phyloP scores from a whole-genome alignment of 2,329 filamentous ascomycete genomes.

The Ophiostoma montium region DNA sequence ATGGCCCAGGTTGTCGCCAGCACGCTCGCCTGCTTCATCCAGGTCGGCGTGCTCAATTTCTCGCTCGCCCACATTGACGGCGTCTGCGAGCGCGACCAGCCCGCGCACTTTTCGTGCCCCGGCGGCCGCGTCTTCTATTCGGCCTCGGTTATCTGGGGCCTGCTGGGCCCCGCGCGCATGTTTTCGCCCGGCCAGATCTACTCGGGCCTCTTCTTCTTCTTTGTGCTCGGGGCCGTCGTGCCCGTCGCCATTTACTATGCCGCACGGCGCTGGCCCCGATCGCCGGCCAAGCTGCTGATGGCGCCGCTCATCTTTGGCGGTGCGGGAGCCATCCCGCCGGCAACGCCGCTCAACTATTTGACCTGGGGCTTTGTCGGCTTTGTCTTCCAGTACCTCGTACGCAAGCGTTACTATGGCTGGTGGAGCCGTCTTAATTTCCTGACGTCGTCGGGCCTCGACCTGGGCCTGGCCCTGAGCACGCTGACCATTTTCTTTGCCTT shows the following conservation, averaged over 20 bases:
- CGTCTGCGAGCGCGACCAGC: conserved; percentile 45
- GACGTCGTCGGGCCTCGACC: conserved; percentile 54
- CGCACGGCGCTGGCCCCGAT: conserved; percentile 35
- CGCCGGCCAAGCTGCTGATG: conserved; percentile 38
- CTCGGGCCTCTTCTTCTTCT: conserved; percentile 45
- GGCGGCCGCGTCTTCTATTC: conserved; percentile 51
- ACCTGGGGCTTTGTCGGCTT: conserved; percentile 60
- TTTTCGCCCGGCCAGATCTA: conserved; percentile 51
- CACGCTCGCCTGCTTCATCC: conserved; percentile 51
- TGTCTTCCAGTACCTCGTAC: conserved; percentile 55
- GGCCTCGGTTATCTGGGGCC: conserved; percentile 55
- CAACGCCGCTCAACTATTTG: conserved; percentile 60
- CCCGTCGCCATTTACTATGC: conserved; percentile 38
- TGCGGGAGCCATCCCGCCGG: conserved; percentile 43
- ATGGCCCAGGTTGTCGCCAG: conserved; percentile 51
- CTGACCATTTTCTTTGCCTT: conserved; percentile 59
- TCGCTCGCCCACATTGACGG: conserved; percentile 45
- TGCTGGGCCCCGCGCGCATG: conserved; percentile 48
- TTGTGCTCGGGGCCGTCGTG: conserved; percentile 37
- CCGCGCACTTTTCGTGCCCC: conserved; percentile 48
- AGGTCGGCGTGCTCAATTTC: conserved; percentile 49
- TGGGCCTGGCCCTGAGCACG: conserved; percentile 52
- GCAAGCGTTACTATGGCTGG: conserved; percentile 50
- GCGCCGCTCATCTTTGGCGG: conserved; percentile 50
- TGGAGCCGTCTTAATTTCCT: conserved; percentile 64